These are phyloP conservation scores for Eucalyptus cloeziana DNA, from an alignment of 345 rosid species.

Conservation along the genomic window DNA sequence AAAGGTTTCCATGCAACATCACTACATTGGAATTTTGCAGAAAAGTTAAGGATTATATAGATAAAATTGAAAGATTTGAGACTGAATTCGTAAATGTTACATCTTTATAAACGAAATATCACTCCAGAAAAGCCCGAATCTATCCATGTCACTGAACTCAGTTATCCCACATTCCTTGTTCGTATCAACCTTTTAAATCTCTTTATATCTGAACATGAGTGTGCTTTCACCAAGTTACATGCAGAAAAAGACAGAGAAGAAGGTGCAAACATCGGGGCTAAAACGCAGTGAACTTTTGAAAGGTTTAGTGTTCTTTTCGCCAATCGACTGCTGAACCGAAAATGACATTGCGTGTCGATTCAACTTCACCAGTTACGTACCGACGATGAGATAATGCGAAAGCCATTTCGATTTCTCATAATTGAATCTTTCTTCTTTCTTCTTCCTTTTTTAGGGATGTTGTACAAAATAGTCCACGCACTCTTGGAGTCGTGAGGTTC, in stretches of 20 bases:
- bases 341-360: neutral
- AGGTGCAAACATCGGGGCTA: neutral
- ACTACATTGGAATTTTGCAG: fast-evolving
- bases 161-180: neutral
- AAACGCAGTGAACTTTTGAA: neutral
- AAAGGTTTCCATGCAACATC: neutral
- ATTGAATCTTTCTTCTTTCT: neutral
- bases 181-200: neutral
- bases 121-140: neutral
- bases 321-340: neutral
- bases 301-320: neutral
- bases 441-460: neutral
- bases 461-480: neutral
- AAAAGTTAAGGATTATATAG: fast-evolving
- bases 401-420: neutral
- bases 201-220: neutral
- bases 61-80: fast-evolving
- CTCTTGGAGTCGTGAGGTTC: neutral
- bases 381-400: neutral
- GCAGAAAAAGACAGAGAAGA: neutral
- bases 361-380: neutral
- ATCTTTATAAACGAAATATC: neutral
- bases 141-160: neutral
- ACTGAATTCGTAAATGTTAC: neutral
- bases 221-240: neutral